A percentile compares a stretch with the other conserved stretches of the same genome.
Conservation (phyloP, 2,329 filamentous ascomycete genomes). For the Colletotrichum gloeosporioides region DNA sequence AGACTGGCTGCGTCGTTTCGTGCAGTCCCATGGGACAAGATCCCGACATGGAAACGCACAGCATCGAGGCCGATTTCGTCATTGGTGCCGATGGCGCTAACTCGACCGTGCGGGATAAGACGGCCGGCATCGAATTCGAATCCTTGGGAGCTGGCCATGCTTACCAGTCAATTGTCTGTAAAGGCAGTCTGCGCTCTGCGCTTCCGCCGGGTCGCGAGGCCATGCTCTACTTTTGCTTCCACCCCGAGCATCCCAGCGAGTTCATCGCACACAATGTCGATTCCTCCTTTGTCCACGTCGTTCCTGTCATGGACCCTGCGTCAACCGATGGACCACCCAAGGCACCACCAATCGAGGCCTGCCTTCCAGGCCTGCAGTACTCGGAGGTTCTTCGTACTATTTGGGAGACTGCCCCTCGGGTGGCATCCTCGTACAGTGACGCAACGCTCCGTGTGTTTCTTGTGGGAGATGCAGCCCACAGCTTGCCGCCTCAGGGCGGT, state of each 20-base stretch:
- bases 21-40: not conserved
- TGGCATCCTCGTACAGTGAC: slow-evolving; percentile 2
- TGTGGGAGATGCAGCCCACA: slow-evolving; percentile 62
- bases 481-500: slow-evolving; percentile 60
- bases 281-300: slow-evolving; percentile 7
- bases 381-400: slow-evolving; percentile 4
- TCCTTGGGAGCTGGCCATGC: not conserved
- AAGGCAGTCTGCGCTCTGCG: slow-evolving; percentile 7
- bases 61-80: slow-evolving; percentile 3
- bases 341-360: slow-evolving; percentile 5
- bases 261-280: slow-evolving; percentile 10
- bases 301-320: not conserved
- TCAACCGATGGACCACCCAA: not conserved
- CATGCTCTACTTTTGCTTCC: slow-evolving; percentile 18
- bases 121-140: not conserved
- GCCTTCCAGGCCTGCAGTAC: slow-evolving; percentile 5
- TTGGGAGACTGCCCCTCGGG: slow-evolving; percentile 8
- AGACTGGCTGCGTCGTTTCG: slow-evolving; percentile 5
- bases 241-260: slow-evolving; percentile 10
- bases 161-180: slow-evolving; percentile 9
- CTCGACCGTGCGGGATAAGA: slow-evolving; percentile 4
- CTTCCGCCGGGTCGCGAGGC: slow-evolving; percentile 3
- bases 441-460: slow-evolving; percentile 38
- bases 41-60: not conserved
- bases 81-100: slow-evolving; percentile 11